Base-by-base conservation (phyloP, 2,329 filamentous ascomycete species). In the Purpureocillium takamizusanense region DNA sequence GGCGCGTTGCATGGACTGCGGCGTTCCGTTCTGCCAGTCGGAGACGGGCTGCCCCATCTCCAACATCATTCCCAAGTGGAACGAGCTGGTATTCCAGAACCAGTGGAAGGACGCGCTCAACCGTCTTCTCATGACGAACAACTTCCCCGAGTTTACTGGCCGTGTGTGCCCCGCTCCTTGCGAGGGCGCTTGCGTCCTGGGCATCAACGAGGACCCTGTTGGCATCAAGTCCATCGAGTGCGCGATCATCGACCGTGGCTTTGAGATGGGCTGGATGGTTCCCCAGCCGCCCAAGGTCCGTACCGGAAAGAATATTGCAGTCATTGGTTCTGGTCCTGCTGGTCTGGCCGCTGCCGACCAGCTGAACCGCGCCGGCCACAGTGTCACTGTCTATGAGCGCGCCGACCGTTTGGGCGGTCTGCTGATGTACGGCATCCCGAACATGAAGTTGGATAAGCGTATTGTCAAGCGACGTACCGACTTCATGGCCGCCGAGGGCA, bases 361-460 rank as follows among this genome's bases (percentile, higher is more conserved):
- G 65, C 78, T 97, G 49, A 97, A 97, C 76, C 84, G 83, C 53
- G 86, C 85, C 51, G 90, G 90, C 21, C 90, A 97, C 66, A 67
- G 59, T 4, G 87, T 95, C 39, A 95, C 87, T 11, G 78, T 97
- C 14, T 95, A 92, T 56, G 90, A 97, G 73, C 86, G 90, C 47
- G 79, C 88, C 43, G 90, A 97, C 58, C 86, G 90, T 48, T 70
- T 83, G 41, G 90, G 90, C 65, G 90, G 90, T 62, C 73, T 97
- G 39, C 77, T 97, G 54, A 95, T 95, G 90, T 95, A 97, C 58
- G 90, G 90, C 50, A 97, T 97, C 50, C 90, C 90, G 49, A 97
- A 97, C 72, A 97, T 97, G 90, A 97, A 97, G 72, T 83, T 97
- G 31, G 90, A 97, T 70, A 97, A 97, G 76, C 87, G 87, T 57